These are phyloP conservation scores for Noccaea caerulescens DNA, from an alignment of 345 rosid species.

Conservation along the genomic window DNA sequence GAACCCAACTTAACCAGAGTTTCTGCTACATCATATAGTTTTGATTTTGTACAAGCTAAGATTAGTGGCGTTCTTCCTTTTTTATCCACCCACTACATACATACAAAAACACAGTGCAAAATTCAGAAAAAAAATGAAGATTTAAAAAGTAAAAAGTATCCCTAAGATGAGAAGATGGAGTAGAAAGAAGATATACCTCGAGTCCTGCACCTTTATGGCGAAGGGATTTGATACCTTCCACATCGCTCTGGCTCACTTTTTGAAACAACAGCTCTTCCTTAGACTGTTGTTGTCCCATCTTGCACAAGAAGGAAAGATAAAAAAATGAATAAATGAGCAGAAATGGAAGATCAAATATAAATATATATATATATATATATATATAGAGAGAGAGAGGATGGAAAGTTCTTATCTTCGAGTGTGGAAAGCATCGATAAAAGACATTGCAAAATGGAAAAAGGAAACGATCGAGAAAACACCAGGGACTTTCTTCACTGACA, in stretches of 20 bases:
- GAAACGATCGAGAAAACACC: too few species aligned
- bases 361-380: too few species aligned
- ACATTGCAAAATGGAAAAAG: too few species aligned
- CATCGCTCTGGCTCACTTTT: constrained; percentile 61
- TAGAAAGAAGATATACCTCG: constrained; percentile 52
- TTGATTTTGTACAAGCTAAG: constrained; percentile 67
- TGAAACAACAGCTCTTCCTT: constrained; percentile 69
- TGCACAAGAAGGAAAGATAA: too few species aligned
- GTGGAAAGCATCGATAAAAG: too few species aligned
- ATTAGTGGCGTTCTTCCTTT: constrained; percentile 94
- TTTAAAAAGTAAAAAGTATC: background rate
- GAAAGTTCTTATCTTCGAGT: too few species aligned
- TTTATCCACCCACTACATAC: constrained; percentile 76
- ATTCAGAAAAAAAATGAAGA: background rate
- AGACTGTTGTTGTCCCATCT: constrained; percentile 77
- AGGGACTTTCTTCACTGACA: too few species aligned
- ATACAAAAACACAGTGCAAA: background rate
- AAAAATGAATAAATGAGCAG: too few species aligned
- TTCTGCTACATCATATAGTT: constrained; percentile 62
- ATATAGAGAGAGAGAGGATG: too few species aligned
- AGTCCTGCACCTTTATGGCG: constrained; percentile 73
- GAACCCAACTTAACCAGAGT: constrained; percentile 85
- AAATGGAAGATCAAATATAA: too few species aligned
- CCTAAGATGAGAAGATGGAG: background rate
- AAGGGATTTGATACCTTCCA: constrained; percentile 73